Evolutionary conservation across 352 stramenopile species (phyloP).

Genomic region (Phytopythium kandeliae): DNA sequence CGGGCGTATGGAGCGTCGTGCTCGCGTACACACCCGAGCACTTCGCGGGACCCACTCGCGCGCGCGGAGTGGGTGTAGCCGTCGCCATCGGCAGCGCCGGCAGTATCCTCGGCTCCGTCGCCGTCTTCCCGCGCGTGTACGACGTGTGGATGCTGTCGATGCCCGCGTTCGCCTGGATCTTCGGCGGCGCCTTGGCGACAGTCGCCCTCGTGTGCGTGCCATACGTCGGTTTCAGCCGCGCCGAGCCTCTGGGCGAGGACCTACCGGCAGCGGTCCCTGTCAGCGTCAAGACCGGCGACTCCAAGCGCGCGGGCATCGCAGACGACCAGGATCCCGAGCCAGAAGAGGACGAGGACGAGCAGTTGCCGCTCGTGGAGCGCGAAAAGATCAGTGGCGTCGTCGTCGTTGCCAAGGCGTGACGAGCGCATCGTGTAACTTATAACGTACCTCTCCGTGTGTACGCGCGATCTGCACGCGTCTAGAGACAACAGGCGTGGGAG

Average conservation of each 20-base stretch:
- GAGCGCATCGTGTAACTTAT: background rate
- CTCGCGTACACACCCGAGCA: slow-evolving; percentile 15
- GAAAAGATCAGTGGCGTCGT: background rate
- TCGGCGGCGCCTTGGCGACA: slow-evolving; percentile 12
- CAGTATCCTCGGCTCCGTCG: slow-evolving; percentile 13
- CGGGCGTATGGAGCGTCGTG: slow-evolving; percentile 18
- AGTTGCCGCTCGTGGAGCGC: background rate
- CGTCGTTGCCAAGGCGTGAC: background rate
- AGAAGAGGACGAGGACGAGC: background rate
- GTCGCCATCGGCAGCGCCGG: slow-evolving; percentile 18
- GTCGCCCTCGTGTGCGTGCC: slow-evolving; percentile 9
- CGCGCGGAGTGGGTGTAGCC: slow-evolving; percentile 21
- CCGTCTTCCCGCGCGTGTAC: slow-evolving; percentile 26
- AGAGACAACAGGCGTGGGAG: no score
- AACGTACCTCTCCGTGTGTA: no score
- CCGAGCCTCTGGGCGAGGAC: background rate
- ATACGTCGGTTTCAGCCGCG: slow-evolving; percentile 8
- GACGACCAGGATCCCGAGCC: background rate
- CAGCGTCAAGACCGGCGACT: background rate
- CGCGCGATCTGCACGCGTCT: no score
- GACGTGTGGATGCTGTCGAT: slow-evolving; percentile 29
- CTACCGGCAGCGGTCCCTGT: background rate
- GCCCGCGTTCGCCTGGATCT: slow-evolving; percentile 19
- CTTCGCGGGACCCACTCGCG: slow-evolving; percentile 9
- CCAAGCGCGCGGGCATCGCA: background rate